Base-by-base conservation (phyloP, 2,329 filamentous ascomycete genomes). In the Harringtonia lauricola region DNA sequence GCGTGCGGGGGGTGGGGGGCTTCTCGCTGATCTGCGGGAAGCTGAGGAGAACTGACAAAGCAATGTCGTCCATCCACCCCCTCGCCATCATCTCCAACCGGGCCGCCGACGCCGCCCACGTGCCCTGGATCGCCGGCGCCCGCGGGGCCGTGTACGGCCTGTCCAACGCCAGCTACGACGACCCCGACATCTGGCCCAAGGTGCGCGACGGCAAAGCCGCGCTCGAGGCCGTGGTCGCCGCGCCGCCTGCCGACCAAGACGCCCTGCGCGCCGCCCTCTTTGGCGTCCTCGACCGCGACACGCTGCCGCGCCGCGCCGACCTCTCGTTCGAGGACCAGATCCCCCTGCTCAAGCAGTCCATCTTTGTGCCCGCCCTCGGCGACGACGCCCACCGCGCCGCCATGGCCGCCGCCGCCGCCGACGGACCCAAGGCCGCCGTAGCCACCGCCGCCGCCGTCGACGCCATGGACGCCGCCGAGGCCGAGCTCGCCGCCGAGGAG, bases 21-120 rank as follows among this genome's bases (percentile, higher is more conserved):
- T 83, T 83, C 55, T 80, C 75, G 21, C 69, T 83, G 54, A 65
- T 81, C n/a, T 81, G 77, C 49, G 76, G 75, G 9, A 79, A 77
- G 53, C 62, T 83, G 44, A 22, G 39, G 45, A 48, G 7, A 36
- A 45, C 4, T 43, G 47, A 29, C 24, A 29, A 21, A 10, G 29
- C 14, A 26, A 31, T 18, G 4, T 19, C 24, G 7, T 7, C 24
- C 24, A 35, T 29, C 12, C 28, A 4, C 15, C 28, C 70, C 0
- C 60, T 82, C 12, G 77, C 74, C 8, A 73, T 83, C 42, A 66
- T 83, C 40, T 80, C 74, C 39, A 83, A 83, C 55, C 70, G 78
- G 26, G 71, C 67, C 33, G 72, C 68, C 34, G 59, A 67, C 34
- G 59, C 68, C 2, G 64, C 68, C 4, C 66, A 74, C 24, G 76